A percentile compares a stretch with the other conserved stretches of the same genome.
phyloP scores from a whole-genome alignment of 306 rosid genomes.

The Trifolium repens region DNA sequence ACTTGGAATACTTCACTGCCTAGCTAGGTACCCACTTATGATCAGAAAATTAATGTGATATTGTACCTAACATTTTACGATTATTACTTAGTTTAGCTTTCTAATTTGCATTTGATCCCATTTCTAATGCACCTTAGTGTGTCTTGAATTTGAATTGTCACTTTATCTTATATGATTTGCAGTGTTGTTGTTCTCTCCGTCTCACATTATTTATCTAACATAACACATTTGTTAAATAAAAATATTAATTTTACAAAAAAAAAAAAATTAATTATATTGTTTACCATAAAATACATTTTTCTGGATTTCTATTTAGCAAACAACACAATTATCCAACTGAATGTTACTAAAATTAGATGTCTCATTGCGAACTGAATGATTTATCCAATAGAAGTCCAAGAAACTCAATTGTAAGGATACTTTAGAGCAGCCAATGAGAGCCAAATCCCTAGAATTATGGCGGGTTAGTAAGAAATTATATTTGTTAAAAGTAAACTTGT shows the following conservation, averaged over 20 bases:
- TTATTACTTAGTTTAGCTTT: background rate
- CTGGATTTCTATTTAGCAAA: background rate
- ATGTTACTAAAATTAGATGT: background rate
- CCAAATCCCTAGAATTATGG: background rate
- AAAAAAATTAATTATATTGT: background rate
- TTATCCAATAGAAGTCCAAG: background rate
- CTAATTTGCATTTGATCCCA: conserved; percentile 4
- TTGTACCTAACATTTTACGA: background rate
- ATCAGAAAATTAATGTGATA: background rate
- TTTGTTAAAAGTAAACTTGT: background rate
- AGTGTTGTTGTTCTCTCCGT: background rate
- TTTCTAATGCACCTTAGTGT: background rate
- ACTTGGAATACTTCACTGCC: conserved; percentile 10
- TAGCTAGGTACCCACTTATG: conserved; percentile 10
- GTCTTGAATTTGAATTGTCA: background rate
- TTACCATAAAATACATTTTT: no score
- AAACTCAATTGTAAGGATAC: background rate
- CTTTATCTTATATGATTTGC: background rate
- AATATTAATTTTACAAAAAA: background rate
- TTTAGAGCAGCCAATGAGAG: background rate
- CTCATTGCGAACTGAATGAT: background rate
- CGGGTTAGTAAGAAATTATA: background rate
- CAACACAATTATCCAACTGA: background rate
- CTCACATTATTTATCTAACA: background rate
- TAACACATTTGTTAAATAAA: background rate